Base-by-base conservation (phyloP, 73 alveolate genomes). In the Blepharisma stoltei region DNA sequence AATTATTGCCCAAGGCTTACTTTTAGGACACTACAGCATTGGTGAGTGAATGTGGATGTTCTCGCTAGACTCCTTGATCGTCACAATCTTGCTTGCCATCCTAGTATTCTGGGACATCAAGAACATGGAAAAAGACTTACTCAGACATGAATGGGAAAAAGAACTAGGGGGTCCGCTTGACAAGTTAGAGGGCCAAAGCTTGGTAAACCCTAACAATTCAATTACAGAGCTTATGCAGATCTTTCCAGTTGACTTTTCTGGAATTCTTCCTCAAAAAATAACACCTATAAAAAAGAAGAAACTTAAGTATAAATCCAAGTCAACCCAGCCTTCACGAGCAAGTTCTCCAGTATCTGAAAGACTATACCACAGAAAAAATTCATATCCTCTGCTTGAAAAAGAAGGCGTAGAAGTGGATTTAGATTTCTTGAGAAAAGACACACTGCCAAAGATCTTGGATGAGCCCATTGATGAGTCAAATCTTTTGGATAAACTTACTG, bases 41-140 rank as follows among this genome's bases (percentile, higher is more conserved):
- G 73, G 47, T 8, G 14, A 60, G 18, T 60, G 73, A 47, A 60
- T 60, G 46, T 60, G 73, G 47, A 60, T 60, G 73, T 60, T 60
- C 46, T n/a, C 73, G 2, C 5, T 60, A 38, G 73, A 60, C 46
- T 60, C 73, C 23, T 60, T 60, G 45, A 60, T 60, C 46, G 23
- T 60, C 46, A 60, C 73, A 9, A 38, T 60, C 5, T 60, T 60
- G 2, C 46, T 60, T 9, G 23, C 73, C 0, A 14, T 60, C 46
- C 23, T 60, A 2, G 5, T 60, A 14, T 60, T 60, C 73, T 60
- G 73, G 46, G 73, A 60, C 5, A 18, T 60, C 0, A 14, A 38
- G 48, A 60, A 5, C 23, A 60, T 60, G 18, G 73, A 60, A 60
- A 60, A 60, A 60, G 73, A 60, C 23, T 38, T 60, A 9, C 38